Conservation (phyloP, 441 rosid genomes). For the Metrosideros polymorpha region DNA sequence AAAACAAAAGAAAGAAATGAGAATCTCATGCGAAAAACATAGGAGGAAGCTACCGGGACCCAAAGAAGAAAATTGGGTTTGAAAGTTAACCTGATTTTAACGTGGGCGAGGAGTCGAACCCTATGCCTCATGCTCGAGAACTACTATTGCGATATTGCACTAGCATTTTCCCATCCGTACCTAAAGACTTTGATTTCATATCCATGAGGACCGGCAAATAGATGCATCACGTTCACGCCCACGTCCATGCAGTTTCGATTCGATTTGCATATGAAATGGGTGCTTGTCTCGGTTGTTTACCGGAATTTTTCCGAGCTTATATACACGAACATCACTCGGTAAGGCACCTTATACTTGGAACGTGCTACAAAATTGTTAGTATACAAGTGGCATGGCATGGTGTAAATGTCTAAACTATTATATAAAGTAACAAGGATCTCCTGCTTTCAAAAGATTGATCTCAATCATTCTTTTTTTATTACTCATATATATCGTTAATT, state of each 20-base stretch:
- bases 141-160: background rate
- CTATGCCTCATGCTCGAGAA: background rate
- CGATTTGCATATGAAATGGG: background rate
- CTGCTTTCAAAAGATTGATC: no score
- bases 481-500: no score
- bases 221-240: background rate
- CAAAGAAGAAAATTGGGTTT: background rate
- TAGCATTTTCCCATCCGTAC: background rate
- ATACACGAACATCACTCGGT: no score
- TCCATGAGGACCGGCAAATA: background rate
- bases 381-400: no score
- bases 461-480: no score
- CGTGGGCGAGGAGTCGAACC: background rate
- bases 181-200: background rate
- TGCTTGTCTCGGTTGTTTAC: no score
- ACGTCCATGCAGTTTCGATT: background rate
- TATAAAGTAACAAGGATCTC: no score
- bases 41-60: background rate
- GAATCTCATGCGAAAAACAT: background rate
- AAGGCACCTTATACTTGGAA: no score
- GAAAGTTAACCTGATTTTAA: background rate
- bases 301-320: no score
- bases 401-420: no score
- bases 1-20: background rate
- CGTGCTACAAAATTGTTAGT: no score